Evolutionary conservation across 805 yeast species (phyloP), one percentile per base, ranked within the genome.

Genomic region (Saccharomycopsis sp.): DNA sequence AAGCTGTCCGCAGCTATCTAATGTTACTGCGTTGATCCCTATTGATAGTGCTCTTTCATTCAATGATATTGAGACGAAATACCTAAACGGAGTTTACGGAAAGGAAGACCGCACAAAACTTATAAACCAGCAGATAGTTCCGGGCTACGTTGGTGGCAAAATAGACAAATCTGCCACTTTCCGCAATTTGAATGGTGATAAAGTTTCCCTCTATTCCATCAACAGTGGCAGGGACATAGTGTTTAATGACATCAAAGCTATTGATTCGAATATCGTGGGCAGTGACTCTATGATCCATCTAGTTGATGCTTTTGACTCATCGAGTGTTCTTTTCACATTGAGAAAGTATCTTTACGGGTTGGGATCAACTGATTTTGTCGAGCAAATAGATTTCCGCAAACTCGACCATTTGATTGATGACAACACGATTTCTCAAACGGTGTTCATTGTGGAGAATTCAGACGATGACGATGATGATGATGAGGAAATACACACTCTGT

Each of bases 341-440:
- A 75, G 82, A 62, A 85, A 82, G 65, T 79, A 82, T 63, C 67
- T 86, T 1, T 71, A 80, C 55, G 90, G 88, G 0, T 67, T 83
- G 50, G 78, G 83, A 59, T 83, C 82, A 54, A 74, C 84, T 1
- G 75, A 75, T 24, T 83, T 89, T 67, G 91, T 88, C 3, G 77
- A 79, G n/a, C 96, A 89, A 64, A 63, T 89, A 15, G 74, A 80
- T 50, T 79, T 88, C 55, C 79, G 91, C 58, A 77, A 79, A 12
- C 69, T 89, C 18, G 70, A 74, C 1, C 61, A 77, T 50, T 69
- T 89, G 52, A 79, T 91, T 16, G 85, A 83, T 56, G 83, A 85
- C 37, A 64, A 71, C 1, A 67, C 75, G 0, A 34, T 69, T 0
- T 72, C 78, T 24, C 87, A 83, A 65, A 86, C 96, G 0, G 73